Percentiles rank a stretch among this genome's conserved stretches.
Evolutionary conservation across 352 stramenopile species (phyloP).

Genomic region (Thalassiosira mediterranea): DNA sequence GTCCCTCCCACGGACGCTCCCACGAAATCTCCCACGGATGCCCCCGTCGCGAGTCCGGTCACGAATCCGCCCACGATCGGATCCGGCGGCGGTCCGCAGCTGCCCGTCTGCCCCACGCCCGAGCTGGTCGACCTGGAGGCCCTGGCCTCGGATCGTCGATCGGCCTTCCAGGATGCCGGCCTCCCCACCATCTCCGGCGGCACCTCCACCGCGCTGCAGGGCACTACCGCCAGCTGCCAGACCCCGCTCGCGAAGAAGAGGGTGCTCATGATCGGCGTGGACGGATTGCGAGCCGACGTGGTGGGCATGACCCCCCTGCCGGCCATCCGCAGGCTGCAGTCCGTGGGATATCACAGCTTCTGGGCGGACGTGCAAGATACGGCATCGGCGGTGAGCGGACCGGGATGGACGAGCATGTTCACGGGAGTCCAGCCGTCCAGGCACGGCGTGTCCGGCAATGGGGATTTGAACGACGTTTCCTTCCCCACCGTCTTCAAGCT

Average conservation of each 20-base stretch:
- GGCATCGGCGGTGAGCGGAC: slow-evolving; percentile 3
- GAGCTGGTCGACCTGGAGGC: neutral
- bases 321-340: neutral
- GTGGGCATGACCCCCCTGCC: slow-evolving; percentile 16
- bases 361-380: slow-evolving; percentile 17
- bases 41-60: neutral
- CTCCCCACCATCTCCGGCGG: neutral
- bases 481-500: slow-evolving; percentile 14
- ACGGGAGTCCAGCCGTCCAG: slow-evolving; percentile 15
- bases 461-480: slow-evolving; percentile 21
- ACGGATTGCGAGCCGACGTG: slow-evolving; percentile 19
- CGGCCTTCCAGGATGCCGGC: neutral
- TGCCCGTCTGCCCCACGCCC: slow-evolving; percentile 7
- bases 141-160: neutral
- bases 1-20: neutral
- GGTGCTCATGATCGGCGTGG: slow-evolving; percentile 20
- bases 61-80: neutral
- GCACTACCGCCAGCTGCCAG: too few species aligned
- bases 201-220: too few species aligned
- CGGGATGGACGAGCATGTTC: slow-evolving; percentile 20
- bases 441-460: slow-evolving; percentile 14
- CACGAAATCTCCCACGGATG: slow-evolving; percentile 1
- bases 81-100: neutral
- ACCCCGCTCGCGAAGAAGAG: slow-evolving; percentile 12
- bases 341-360: slow-evolving; percentile 9